These are phyloP conservation scores for Aspergillus tubingensis DNA, from an alignment of 2,329 filamentous ascomycete species.

Conservation along the genomic window DNA sequence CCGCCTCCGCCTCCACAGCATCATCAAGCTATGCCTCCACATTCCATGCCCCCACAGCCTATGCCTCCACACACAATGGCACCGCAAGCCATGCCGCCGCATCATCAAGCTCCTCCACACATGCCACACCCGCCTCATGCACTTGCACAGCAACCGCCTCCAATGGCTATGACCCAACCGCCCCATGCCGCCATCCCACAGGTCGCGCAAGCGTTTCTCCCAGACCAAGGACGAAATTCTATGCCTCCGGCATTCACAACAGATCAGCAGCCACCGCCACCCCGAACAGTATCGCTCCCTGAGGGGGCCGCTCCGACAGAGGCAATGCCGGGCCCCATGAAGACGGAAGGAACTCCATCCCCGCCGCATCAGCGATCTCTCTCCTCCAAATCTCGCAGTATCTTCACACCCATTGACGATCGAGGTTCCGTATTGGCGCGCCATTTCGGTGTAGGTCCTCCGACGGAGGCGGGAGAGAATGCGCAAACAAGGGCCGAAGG, in stretches of 20 bases:
- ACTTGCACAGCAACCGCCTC: constrained; percentile 21
- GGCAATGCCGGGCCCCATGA: constrained; percentile 47
- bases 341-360: constrained; percentile 47
- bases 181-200: constrained; percentile 50
- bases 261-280: constrained; percentile 61
- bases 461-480: constrained; percentile 51
- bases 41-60: constrained; percentile 24
- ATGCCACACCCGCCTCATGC: constrained; percentile 46
- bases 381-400: constrained; percentile 76
- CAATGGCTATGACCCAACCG: constrained; percentile 36
- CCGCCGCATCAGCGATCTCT: constrained; percentile 63
- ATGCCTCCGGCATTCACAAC: constrained; percentile 69
- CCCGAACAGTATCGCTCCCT: constrained; percentile 62
- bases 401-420: constrained; percentile 96
- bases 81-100: constrained; percentile 45
- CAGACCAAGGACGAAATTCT: constrained; percentile 74
- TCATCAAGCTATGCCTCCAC: constrained; percentile 29
- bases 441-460: constrained; percentile 70
- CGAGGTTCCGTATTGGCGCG: constrained; percentile 84
- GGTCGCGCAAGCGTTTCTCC: constrained; percentile 69
- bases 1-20: constrained; percentile 32
- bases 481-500: constrained; percentile 35
- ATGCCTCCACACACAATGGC: constrained; percentile 41
- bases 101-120: constrained; percentile 42
- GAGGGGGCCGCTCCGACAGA: constrained; percentile 56